phyloP scores from a whole-genome alignment of 352 stramenopile genomes.

The Phytophthora pini region DNA sequence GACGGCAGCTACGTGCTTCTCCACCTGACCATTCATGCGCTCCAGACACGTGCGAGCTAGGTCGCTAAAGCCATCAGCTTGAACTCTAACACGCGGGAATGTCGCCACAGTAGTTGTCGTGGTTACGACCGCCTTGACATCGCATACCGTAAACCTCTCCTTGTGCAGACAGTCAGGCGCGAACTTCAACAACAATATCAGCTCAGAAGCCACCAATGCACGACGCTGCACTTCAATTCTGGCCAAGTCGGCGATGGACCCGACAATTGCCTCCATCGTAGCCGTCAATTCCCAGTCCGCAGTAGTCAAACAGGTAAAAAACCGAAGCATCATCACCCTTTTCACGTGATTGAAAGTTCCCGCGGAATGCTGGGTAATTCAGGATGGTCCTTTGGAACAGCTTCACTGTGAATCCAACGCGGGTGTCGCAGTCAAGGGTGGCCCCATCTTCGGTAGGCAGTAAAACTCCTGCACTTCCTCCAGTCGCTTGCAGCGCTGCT shows the following conservation, averaged over 20 bases:
- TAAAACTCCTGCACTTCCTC: constrained; percentile 11
- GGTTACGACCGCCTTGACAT: not conserved
- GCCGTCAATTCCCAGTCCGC: constrained; percentile 11
- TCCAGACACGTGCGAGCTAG: not conserved
- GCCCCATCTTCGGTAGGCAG: not conserved
- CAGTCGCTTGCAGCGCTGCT: constrained; percentile 14
- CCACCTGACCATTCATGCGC: not conserved
- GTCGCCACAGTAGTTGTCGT: not conserved
- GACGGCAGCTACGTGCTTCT: not conserved
- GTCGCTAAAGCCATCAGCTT: not conserved
- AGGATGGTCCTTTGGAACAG: constrained; percentile 5
- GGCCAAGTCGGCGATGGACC: constrained; percentile 6
- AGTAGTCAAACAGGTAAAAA: constrained; percentile 3
- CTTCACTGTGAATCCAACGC: constrained; percentile 15
- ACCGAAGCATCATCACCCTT: constrained; percentile 6
- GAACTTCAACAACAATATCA: constrained; percentile 14
- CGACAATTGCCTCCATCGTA: constrained; percentile 11
- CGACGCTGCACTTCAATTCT: constrained; percentile 17
- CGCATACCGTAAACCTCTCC: not conserved
- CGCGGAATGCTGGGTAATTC: constrained; percentile 9
- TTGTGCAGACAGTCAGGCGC: not conserved
- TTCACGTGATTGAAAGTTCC: constrained; percentile 2
- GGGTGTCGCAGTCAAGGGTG: constrained; percentile 17
- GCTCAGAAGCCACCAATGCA: constrained; percentile 8
- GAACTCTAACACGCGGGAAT: not conserved